Evolutionary conservation across 169 alveolate species (phyloP).

Genomic region (Eimeria necatrix): DNA sequence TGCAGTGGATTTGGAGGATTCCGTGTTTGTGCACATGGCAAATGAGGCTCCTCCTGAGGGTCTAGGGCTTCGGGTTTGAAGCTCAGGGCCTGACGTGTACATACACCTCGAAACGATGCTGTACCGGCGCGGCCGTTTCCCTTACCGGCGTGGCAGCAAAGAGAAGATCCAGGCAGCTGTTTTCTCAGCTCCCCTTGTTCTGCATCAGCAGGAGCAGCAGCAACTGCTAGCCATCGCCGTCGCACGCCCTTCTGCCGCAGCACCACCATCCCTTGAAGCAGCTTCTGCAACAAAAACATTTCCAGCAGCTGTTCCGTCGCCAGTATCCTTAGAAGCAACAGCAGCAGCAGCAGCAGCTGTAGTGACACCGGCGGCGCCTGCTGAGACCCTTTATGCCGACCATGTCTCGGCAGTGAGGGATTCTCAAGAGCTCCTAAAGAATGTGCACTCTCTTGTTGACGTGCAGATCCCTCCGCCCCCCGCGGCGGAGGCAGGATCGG

Average conservation of each 20-base stretch:
- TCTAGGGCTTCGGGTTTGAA: not conserved
- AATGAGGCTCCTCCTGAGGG: no score
- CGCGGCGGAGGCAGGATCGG: not conserved
- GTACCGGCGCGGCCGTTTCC: not conserved
- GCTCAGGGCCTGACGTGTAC: not conserved
- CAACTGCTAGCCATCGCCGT: constrained; percentile 35
- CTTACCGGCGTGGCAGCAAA: constrained; percentile 53
- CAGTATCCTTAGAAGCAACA: not conserved
- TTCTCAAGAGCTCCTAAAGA: not conserved
- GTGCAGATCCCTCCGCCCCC: not conserved
- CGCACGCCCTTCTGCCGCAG: not conserved
- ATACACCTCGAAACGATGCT: constrained; percentile 3
- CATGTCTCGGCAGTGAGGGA: not conserved
- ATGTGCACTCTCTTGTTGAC: not conserved
- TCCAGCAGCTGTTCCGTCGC: not conserved
- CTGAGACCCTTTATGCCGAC: not conserved
- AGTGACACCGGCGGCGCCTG: not conserved
- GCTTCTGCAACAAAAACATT: not conserved
- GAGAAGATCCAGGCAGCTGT: constrained; percentile 21
- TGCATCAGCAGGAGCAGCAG: constrained; percentile 14
- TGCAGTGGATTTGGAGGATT: no score
- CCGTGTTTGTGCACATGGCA: no score
- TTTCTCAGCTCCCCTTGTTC: not conserved
- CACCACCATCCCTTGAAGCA: not conserved
- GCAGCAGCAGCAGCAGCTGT: not conserved